These are phyloP conservation scores for Schwanniomyces sp. DNA, from an alignment of 805 yeast species.

Conservation along the genomic window DNA sequence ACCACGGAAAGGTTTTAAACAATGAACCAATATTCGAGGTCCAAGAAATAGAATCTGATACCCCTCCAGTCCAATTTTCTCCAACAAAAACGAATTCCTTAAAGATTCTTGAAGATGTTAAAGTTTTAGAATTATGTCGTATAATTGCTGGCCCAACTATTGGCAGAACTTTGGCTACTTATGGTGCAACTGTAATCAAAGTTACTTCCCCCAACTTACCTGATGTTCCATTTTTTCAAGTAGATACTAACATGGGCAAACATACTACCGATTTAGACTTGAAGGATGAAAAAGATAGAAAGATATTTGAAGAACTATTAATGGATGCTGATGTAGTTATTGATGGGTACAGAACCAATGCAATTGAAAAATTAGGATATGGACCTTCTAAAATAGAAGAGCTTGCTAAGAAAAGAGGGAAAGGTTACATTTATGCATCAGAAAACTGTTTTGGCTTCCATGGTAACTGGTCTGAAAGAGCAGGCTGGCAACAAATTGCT, in stretches of 20 bases:
- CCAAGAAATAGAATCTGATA: constrained; percentile 16
- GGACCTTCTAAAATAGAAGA: constrained; percentile 24
- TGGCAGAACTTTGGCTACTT: constrained; percentile 28
- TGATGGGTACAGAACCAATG: constrained; percentile 32
- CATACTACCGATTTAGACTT: constrained; percentile 27
- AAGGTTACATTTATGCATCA: constrained; percentile 30
- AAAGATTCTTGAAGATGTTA: constrained; percentile 27
- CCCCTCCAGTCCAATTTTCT: constrained; percentile 20
- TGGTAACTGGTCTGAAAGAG: constrained; percentile 28
- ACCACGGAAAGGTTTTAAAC: constrained; percentile 24
- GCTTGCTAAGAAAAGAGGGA: constrained; percentile 23
- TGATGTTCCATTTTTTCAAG: constrained; percentile 34
- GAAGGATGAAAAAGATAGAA: constrained; percentile 22
- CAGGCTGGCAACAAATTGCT: constrained; percentile 40
- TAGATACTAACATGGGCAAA: constrained; percentile 35
- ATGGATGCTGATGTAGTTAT: constrained; percentile 29
- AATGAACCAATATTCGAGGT: constrained; percentile 21
- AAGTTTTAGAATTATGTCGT: constrained; percentile 30
- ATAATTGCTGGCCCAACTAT: constrained; percentile 36
- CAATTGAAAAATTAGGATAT: constrained; percentile 26
- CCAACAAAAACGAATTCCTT: constrained; percentile 6
- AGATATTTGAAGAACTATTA: constrained; percentile 23
- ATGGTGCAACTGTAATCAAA: constrained; percentile 32
- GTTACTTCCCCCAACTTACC: constrained; percentile 24
- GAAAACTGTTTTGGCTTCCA: constrained; percentile 32